Conservation (phyloP, 768 basidiomycete species). For the Leucosporidium scottii region DNA sequence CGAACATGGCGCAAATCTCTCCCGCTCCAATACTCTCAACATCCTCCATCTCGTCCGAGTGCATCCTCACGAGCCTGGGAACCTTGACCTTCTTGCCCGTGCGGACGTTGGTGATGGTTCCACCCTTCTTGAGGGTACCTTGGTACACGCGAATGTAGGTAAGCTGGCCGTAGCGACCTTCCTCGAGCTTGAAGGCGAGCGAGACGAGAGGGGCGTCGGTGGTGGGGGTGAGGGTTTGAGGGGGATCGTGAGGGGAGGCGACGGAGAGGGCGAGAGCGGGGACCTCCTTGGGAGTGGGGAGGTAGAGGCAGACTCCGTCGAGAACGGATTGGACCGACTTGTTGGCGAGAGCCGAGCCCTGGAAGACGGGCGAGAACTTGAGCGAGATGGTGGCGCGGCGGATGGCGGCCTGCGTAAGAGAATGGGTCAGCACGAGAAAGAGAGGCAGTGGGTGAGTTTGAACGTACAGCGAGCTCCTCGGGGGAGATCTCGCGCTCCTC, state of each 20-base stretch:
- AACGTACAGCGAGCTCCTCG: constrained; percentile 54
- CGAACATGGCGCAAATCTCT: constrained; percentile 98
- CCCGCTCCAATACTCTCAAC: constrained; percentile 89
- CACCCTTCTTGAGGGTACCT: constrained; percentile 78
- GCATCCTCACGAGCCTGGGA: constrained; percentile 92
- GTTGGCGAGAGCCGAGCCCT: constrained; percentile 96
- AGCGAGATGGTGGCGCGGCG: constrained; percentile 78
- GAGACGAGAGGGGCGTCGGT: constrained; percentile 74
- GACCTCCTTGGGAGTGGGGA: constrained; percentile 78
- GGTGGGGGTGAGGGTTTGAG: constrained; percentile 50
- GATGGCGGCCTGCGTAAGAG: constrained; percentile 53
- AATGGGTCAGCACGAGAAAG: neutral
- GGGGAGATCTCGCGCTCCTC: constrained; percentile 71
- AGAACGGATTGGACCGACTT: constrained; percentile 88
- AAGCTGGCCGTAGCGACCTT: constrained; percentile 91
- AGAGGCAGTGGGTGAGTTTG: neutral
- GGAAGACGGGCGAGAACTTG: constrained; percentile 92
- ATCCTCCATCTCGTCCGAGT: constrained; percentile 99
- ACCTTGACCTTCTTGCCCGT: constrained; percentile 98
- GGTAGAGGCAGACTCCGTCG: constrained; percentile 91
- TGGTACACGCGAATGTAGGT: constrained; percentile 99
- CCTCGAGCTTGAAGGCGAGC: constrained; percentile 96
- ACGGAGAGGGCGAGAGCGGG: constrained; percentile 76
- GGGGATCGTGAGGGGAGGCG: constrained; percentile 48
- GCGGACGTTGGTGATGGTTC: constrained; percentile 79